A percentile compares a stretch with the other conserved stretches of the same genome.
Conservation (phyloP, 345 rosid genomes). For the Lenwebbia sp. region DNA sequence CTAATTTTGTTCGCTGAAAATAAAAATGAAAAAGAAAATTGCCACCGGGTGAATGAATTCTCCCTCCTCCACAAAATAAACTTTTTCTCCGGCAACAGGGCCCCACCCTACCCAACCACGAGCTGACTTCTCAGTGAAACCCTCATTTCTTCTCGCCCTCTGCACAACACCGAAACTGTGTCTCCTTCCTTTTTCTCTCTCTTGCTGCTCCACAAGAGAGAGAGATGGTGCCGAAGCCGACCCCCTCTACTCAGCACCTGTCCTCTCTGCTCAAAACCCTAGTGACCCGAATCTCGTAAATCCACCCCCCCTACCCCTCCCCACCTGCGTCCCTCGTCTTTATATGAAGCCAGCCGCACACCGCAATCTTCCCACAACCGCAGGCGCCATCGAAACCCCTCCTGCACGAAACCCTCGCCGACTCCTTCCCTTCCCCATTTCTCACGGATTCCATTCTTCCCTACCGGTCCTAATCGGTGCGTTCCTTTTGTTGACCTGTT, state of each 20-base stretch:
- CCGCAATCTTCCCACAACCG: neutral
- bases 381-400: neutral
- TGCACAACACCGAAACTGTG: neutral
- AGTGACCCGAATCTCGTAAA: neutral
- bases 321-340: neutral
- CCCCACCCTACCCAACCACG: neutral
- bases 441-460: slow-evolving; percentile 32
- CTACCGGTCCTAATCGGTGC: slow-evolving; percentile 49
- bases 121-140: neutral
- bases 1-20: neutral
- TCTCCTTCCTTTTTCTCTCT: neutral
- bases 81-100: neutral
- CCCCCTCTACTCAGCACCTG: neutral
- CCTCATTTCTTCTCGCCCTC: neutral
- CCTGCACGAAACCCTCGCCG: neutral
- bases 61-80: neutral
- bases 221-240: neutral
- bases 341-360: neutral
- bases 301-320: neutral
- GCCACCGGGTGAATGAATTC: too few species aligned
- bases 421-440: neutral
- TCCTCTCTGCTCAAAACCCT: neutral
- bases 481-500: slow-evolving; percentile 7
- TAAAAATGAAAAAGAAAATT: neutral
- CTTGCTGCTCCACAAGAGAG: neutral